Percentiles rank a stretch among this genome's conserved stretches.
Conservation (phyloP, 495 filamentous ascomycete species). For the Daldinia caldariorum region DNA sequence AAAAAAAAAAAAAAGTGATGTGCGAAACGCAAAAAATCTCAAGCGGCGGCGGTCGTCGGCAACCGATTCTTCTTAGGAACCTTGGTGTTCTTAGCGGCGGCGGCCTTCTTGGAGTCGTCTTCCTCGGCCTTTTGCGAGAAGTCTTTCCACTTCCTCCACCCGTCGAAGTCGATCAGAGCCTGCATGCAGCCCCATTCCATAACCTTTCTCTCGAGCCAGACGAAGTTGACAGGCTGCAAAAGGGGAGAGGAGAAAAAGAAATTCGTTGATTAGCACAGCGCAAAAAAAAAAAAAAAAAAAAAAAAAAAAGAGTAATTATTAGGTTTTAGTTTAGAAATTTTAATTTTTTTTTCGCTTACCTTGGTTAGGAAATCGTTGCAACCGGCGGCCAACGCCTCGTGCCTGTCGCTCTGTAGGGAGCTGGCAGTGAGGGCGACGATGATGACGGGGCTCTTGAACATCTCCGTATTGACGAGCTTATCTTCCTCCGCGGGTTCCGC, state of each 20-base stretch:
- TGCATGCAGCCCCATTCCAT: slow-evolving; percentile 99
- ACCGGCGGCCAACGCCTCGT: slow-evolving; percentile 93
- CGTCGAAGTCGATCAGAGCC: slow-evolving; percentile 97
- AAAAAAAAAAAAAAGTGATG: too few relatives aligned
- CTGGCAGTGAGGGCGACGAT: slow-evolving; percentile 97
- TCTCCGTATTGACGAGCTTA: slow-evolving; percentile 70
- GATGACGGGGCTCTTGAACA: slow-evolving; percentile 97
- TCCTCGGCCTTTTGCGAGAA: slow-evolving; percentile 61
- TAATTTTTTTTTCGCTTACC: slow-evolving; percentile 72
- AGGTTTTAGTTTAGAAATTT: not conserved
- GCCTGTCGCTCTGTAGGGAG: slow-evolving; percentile 90
- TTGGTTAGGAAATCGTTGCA: slow-evolving; percentile 99
- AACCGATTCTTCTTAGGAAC: slow-evolving; percentile 52
- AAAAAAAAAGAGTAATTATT: too few relatives aligned
- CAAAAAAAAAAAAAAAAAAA: too few relatives aligned
- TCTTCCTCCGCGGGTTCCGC: slow-evolving; percentile 66
- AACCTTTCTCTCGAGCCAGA: slow-evolving; percentile 96
- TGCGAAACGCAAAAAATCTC: not conserved
- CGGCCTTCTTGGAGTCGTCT: slow-evolving; percentile 49
- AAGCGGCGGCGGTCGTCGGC: slow-evolving; percentile 46
- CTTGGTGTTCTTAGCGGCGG: slow-evolving; percentile 45
- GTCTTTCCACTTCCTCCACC: slow-evolving; percentile 97
- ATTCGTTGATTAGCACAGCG: too few relatives aligned
- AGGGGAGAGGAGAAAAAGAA: too few relatives aligned
- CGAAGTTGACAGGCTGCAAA: slow-evolving; percentile 89